phyloP scores from a whole-genome alignment of 768 basidiomycete genomes.

The Rhodotorula sphaerocarpa region DNA sequence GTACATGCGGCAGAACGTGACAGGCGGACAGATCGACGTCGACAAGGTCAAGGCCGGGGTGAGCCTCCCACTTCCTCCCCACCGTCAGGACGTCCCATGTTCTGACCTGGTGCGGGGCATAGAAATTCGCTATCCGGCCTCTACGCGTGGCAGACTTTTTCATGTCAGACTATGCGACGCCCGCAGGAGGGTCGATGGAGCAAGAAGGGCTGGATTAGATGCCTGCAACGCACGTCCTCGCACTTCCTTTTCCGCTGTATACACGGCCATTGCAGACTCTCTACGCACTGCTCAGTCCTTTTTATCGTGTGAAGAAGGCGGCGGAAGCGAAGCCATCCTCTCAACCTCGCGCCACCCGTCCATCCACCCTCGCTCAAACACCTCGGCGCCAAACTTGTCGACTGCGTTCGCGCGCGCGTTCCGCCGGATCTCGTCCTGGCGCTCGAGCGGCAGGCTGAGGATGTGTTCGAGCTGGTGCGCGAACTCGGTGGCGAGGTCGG shows the following conservation, averaged over 20 bases:
- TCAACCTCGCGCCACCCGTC: slow-evolving; percentile 38
- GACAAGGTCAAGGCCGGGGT: slow-evolving; percentile 42
- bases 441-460: slow-evolving; percentile 58
- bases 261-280: too few relatives aligned
- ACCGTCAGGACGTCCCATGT: too few relatives aligned
- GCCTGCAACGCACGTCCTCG: too few relatives aligned
- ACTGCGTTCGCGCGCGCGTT: slow-evolving; percentile 62
- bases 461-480: slow-evolving; percentile 34
- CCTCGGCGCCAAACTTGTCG: slow-evolving; percentile 63
- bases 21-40: slow-evolving; percentile 30
- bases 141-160: slow-evolving; percentile 64
- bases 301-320: too few relatives aligned
- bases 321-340: too few relatives aligned
- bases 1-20: slow-evolving; percentile 52
- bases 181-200: not conserved
- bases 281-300: not conserved
- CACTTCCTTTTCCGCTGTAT: not conserved
- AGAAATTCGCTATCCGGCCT: slow-evolving; percentile 74
- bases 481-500: not conserved
- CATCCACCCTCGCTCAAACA: slow-evolving; percentile 62
- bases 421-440: slow-evolving; percentile 59
- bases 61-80: slow-evolving; percentile 26
- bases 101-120: not conserved
- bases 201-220: slow-evolving; percentile 9
- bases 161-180: slow-evolving; percentile 10